Percentiles rank a stretch among this genome's conserved stretches.
These are phyloP conservation scores for Casuarina equisetifolia DNA, from an alignment of 306 rosid genomes.

Conservation along the genomic window DNA sequence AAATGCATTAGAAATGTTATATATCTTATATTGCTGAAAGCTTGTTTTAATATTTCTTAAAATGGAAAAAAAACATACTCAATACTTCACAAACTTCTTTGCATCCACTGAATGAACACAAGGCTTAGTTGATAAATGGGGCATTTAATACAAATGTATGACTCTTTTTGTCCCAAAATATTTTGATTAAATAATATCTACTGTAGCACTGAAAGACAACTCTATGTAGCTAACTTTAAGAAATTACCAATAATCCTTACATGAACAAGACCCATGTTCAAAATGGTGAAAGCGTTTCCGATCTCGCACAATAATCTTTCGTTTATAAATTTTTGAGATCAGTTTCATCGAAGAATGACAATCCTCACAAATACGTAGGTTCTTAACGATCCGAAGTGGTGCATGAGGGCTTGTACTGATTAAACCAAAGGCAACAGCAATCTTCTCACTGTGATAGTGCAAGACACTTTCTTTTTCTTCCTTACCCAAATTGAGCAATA, in stretches of 20 bases:
- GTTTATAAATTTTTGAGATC: slow-evolving; percentile 57
- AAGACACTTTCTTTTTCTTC: slow-evolving; percentile 51
- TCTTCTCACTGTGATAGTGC: slow-evolving; percentile 78
- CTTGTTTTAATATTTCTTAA: no score
- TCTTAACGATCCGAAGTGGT: slow-evolving; percentile 57
- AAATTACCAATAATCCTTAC: slow-evolving; percentile 79
- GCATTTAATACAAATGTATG: neutral
- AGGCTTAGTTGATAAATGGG: neutral
- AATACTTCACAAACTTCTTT: neutral
- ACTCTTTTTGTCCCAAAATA: neutral
- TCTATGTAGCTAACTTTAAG: neutral
- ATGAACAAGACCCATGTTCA: slow-evolving; percentile 69
- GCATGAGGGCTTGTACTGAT: slow-evolving; percentile 54
- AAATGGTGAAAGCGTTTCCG: slow-evolving; percentile 86
- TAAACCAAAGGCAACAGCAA: slow-evolving; percentile 81
- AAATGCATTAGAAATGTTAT: no score
- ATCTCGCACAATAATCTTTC: slow-evolving; percentile 59
- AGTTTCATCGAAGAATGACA: slow-evolving; percentile 73
- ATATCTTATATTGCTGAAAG: no score
- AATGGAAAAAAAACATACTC: no score
- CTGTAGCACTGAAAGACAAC: neutral
- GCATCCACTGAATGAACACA: neutral
- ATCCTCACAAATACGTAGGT: slow-evolving; percentile 71
- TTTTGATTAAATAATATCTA: neutral
- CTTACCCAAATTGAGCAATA: slow-evolving; percentile 65